phyloP scores from a whole-genome alignment of 2,329 filamentous ascomycete species.

The Microdochium nivale region DNA sequence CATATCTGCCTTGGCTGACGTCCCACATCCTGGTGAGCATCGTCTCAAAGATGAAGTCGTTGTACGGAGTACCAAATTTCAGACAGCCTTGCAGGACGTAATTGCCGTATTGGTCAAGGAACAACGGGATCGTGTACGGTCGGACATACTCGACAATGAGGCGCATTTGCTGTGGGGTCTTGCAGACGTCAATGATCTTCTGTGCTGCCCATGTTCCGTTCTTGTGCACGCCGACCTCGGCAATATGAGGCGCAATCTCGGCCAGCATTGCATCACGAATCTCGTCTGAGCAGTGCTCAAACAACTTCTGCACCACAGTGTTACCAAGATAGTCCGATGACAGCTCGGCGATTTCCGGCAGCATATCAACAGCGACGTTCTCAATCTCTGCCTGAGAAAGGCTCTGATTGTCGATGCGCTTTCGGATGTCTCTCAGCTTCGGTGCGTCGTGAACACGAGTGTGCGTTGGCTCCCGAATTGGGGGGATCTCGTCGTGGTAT shows the following conservation, averaged over 20 bases:
- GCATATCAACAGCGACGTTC: conserved; percentile 84
- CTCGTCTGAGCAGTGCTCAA: conserved; percentile 88
- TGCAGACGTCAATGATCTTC: conserved; percentile 97
- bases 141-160: conserved; percentile 78
- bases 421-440: conserved; percentile 88
- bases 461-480: conserved; percentile 80
- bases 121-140: conserved; percentile 81
- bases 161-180: conserved; percentile 72
- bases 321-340: conserved; percentile 96
- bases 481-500: conserved; percentile 78
- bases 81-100: conserved; percentile 96
- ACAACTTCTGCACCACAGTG: conserved; percentile 98
- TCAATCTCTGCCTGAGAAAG: conserved; percentile 84
- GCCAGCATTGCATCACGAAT: conserved; percentile 86
- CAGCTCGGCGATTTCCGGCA: conserved; percentile 91
- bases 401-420: conserved; percentile 93
- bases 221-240: conserved; percentile 97
- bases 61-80: conserved; percentile 81
- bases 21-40: conserved; percentile 96
- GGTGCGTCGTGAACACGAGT: conserved; percentile 88
- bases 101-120: conserved; percentile 97
- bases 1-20: conserved; percentile 84
- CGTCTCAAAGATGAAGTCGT: conserved; percentile 95
- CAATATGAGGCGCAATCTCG: conserved; percentile 83
- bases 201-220: conserved; percentile 99